These are phyloP conservation scores for Fusarium chaquense DNA, from an alignment of 2,329 filamentous ascomycete species.

Conservation along the genomic window DNA sequence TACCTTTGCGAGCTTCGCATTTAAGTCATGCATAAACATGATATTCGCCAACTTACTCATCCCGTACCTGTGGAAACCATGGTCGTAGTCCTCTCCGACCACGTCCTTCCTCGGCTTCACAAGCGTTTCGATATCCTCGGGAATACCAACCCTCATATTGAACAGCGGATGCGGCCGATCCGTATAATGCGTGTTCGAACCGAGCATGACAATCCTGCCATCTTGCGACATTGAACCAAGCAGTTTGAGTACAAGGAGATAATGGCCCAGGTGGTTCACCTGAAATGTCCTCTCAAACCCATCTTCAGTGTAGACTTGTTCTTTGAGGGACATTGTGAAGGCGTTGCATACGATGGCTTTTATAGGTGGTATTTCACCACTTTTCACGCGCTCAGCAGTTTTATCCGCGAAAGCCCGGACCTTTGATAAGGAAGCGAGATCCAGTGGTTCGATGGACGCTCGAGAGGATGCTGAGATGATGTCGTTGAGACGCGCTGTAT, in stretches of 20 bases:
- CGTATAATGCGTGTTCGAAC: conserved; percentile 29
- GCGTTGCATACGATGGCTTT: conserved; percentile 42
- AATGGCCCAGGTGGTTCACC: conserved; percentile 37
- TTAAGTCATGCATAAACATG: conserved; percentile 46
- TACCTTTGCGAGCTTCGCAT: conserved; percentile 29
- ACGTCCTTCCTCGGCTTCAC: conserved; percentile 13
- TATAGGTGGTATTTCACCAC: conserved; percentile 25
- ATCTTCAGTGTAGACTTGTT: conserved; percentile 24
- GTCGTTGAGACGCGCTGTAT: conserved; percentile 47
- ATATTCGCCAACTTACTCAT: conserved; percentile 42
- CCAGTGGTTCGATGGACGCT: conserved; percentile 27
- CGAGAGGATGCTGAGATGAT: conserved; percentile 21
- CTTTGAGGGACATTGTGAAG: conserved; percentile 27
- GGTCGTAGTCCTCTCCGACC: conserved; percentile 30
- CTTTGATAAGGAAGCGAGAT: conserved; percentile 23
- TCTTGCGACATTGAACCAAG: conserved; percentile 30
- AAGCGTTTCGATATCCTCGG: conserved; percentile 10
- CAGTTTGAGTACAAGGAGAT: conserved; percentile 39
- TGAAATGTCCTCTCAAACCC: conserved; percentile 39
- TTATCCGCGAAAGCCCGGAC: conserved; percentile 23
- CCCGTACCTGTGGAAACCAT: conserved; percentile 43
- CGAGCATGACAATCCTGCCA: conserved; percentile 33
- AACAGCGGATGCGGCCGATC: conserved; percentile 31
- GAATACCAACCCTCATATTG: conserved; percentile 24
- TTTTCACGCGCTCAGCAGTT: neutral